Base-by-base conservation (phyloP, 2,329 filamentous ascomycete species). In the Alternaria ventricosa region DNA sequence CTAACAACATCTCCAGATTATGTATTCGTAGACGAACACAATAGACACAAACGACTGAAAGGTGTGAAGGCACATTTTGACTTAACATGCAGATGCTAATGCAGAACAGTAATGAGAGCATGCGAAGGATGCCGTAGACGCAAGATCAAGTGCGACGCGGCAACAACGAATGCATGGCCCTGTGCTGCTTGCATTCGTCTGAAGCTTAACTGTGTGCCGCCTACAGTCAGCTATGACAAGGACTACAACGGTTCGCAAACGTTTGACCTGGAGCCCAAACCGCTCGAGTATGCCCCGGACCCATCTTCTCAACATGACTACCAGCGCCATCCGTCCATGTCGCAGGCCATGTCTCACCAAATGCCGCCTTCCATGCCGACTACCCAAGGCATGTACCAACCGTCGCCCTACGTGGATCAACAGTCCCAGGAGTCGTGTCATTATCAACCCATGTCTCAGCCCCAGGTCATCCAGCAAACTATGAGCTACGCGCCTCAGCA, bases 1-100 rank as follows among this genome's bases (percentile, higher is more conserved):
- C 68, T 76, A 66, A 78, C 67, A 51, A 41, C 45, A 25, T 77
- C 49, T 63, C 49, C 74, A 97, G 94, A 97, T 80, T 98, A 97
- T 92, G 96, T 98, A 74, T 98, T 98, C 78, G 96, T 98, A 61
- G 95, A 98, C 81, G 95, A 98, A 81, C 96, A 98, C 82, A 98
- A 98, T 84, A 91, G 96, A 68, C 96, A 98, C 82, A 98, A 98
- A 83, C 89, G 95, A 73, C 84, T 98, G 67, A 98, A 98, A 87
- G 93, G 93, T 96, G 87, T 65, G 79, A 46, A 51, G 55, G 36
- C 64, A 50, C 43, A 15, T 6, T 45, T 54, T 25, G 49, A 23
- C 15, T 57, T 57, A 47, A 18, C 33, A 58, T 53, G 50, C 54
- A 43, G 18, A 18, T 70, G 68, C 76, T 79, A 67, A 79, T 65